Evolutionary conservation across 108 stramenopile species (phyloP).

Genomic region (Schizochytrium sp.): DNA sequence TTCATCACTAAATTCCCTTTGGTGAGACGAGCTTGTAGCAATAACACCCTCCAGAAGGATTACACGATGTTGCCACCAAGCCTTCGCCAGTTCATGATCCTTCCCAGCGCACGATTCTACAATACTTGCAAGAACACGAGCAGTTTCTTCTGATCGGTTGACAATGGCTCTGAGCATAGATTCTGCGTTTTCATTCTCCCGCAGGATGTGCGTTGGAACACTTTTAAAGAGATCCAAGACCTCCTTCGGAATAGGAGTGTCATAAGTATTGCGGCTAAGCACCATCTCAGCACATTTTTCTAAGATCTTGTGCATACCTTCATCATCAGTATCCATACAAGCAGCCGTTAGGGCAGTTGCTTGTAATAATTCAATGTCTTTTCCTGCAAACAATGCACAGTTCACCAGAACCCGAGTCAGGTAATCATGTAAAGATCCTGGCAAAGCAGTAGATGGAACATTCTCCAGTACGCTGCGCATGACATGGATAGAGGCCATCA

Average conservation of each 20-base stretch:
- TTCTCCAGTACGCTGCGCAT: conserved; percentile 5
- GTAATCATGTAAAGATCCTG: neutral
- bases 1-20: neutral
- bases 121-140: neutral
- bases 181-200: neutral
- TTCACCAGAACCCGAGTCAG: neutral
- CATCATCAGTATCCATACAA: neutral
- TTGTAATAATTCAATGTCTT: neutral
- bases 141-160: neutral
- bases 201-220: neutral
- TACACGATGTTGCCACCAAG: neutral
- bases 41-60: neutral
- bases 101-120: neutral
- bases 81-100: neutral
- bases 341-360: neutral
- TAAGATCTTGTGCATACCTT: neutral
- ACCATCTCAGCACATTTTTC: neutral
- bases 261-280: neutral
- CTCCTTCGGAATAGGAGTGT: neutral
- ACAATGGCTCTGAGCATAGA: too few relatives aligned
- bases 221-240: neutral
- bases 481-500: neutral
- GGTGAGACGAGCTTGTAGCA: neutral
- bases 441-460: conserved; percentile 4
- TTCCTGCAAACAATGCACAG: neutral